Evolutionary conservation across 208 protist genomes (phyloP).

Genomic region (Leptomonas seymouri): DNA sequence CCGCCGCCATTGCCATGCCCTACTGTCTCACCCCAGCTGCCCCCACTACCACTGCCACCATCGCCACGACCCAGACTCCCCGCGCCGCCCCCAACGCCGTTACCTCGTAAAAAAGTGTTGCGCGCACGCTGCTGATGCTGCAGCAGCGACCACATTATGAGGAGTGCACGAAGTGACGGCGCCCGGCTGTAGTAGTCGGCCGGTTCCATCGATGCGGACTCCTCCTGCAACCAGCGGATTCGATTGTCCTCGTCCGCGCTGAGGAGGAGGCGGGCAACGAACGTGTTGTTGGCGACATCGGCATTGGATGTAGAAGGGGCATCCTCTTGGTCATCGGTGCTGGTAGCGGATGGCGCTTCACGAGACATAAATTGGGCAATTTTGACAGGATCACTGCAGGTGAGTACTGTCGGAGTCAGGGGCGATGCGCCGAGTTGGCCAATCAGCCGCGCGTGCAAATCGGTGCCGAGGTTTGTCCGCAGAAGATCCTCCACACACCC

Average conservation of each 20-base stretch:
- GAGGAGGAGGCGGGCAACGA: constrained; percentile 57
- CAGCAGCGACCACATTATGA: constrained; percentile 51
- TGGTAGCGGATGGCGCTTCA: not conserved
- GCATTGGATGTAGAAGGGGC: not conserved
- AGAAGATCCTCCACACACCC: constrained; percentile 44
- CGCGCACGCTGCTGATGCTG: constrained; percentile 21
- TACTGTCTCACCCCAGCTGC: not conserved
- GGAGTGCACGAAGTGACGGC: constrained; percentile 76
- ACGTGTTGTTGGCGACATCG: constrained; percentile 1
- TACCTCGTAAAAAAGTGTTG: constrained; percentile 6
- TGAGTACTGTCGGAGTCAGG: constrained; percentile 8
- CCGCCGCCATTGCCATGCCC: not conserved
- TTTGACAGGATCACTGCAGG: constrained; percentile 22
- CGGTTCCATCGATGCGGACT: constrained; percentile 37
- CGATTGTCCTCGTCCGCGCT: constrained; percentile 76
- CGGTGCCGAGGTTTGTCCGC: constrained; percentile 19
- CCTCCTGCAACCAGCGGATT: constrained; percentile 77
- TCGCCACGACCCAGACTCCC: not conserved
- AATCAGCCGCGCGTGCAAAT: constrained; percentile 37
- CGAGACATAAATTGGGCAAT: constrained; percentile 3
- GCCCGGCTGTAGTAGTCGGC: constrained; percentile 58
- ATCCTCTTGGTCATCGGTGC: not conserved
- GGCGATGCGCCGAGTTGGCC: constrained; percentile 7
- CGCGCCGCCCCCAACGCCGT: not conserved
- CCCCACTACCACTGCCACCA: not conserved